phyloP scores from a whole-genome alignment of 176 grass and related monocot genomes.

The Oropetium thomaeum region DNA sequence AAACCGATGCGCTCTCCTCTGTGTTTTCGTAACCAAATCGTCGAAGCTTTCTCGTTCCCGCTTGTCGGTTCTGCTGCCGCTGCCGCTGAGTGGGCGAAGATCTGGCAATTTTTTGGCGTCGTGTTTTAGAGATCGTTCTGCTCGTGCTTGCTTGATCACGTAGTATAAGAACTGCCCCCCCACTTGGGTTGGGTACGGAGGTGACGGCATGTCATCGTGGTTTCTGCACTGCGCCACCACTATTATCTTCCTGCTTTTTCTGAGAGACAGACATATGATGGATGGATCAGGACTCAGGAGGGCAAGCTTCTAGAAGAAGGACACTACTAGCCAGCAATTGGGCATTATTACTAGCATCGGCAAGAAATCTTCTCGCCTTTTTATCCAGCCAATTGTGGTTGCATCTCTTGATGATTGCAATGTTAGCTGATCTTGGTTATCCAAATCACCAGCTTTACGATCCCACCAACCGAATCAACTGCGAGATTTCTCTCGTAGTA shows the following conservation, averaged over 20 bases:
- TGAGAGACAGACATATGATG: no score
- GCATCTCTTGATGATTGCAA: not conserved
- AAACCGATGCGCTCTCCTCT: constrained; percentile 18
- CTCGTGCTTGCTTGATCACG: not conserved
- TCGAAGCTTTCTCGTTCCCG: constrained; percentile 18
- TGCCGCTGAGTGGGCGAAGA: constrained; percentile 9
- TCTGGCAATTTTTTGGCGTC: not conserved
- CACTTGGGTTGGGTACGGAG: not conserved
- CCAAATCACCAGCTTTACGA: constrained; percentile 5
- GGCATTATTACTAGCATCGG: not conserved
- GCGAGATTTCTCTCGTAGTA: not conserved
- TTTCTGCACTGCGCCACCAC: constrained; percentile 27
- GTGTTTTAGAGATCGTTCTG: not conserved
- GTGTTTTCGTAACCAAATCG: not conserved
- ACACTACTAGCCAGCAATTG: not conserved
- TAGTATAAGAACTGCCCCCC: constrained; percentile 16
- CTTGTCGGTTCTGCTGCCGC: constrained; percentile 13
- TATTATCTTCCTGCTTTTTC: constrained; percentile 9
- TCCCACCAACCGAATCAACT: constrained; percentile 20
- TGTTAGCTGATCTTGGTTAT: not conserved
- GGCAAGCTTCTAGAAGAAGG: constrained; percentile 34
- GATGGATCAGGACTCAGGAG: no score
- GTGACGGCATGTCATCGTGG: not conserved
- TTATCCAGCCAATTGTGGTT: constrained; percentile 12
- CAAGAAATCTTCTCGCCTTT: not conserved